Evolutionary conservation across 2,329 filamentous ascomycete genomes (phyloP).

Genomic region (Xylariaceae sp.): DNA sequence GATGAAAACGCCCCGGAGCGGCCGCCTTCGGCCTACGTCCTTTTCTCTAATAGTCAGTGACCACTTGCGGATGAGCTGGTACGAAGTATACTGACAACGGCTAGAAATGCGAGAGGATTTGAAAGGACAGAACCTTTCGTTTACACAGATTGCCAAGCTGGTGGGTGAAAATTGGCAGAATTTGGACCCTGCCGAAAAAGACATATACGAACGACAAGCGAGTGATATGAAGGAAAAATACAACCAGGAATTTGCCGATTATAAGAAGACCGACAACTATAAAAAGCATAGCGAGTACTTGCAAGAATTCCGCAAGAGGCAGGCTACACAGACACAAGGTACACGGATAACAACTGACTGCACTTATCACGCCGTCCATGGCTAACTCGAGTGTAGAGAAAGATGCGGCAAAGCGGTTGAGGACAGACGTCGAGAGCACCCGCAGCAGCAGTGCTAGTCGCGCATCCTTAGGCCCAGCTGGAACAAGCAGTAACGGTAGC

Average conservation of each 20-base stretch:
- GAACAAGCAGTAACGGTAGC: conserved; percentile 39
- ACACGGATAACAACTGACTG: conserved; percentile 14
- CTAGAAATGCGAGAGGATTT: conserved; percentile 70
- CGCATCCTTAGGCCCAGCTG: conserved; percentile 37
- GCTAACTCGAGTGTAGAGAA: conserved; percentile 35
- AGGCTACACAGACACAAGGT: conserved; percentile 55
- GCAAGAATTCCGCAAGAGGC: conserved; percentile 70
- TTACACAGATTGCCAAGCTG: conserved; percentile 77
- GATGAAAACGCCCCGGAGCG: conserved; percentile 76
- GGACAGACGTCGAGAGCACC: conserved; percentile 37
- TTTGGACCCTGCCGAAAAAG: conserved; percentile 59
- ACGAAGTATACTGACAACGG: conserved; percentile 1
- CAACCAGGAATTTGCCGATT: conserved; percentile 63
- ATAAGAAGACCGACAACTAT: conserved; percentile 70
- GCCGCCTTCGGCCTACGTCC: conserved; percentile 75
- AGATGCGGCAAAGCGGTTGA: conserved; percentile 46
- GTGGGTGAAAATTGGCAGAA: conserved; percentile 80
- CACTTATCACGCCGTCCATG: conserved; percentile 6
- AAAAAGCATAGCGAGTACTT: conserved; percentile 66
- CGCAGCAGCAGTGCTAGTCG: conserved; percentile 39
- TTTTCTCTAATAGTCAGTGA: conserved; percentile 74
- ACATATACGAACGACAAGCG: conserved; percentile 66
- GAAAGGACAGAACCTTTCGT: conserved; percentile 69
- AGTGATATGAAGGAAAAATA: conserved; percentile 71
- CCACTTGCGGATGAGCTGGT: neutral